Evolutionary conservation across 208 protist species (phyloP).

Genomic region (Vickermania spadyakhi): DNA sequence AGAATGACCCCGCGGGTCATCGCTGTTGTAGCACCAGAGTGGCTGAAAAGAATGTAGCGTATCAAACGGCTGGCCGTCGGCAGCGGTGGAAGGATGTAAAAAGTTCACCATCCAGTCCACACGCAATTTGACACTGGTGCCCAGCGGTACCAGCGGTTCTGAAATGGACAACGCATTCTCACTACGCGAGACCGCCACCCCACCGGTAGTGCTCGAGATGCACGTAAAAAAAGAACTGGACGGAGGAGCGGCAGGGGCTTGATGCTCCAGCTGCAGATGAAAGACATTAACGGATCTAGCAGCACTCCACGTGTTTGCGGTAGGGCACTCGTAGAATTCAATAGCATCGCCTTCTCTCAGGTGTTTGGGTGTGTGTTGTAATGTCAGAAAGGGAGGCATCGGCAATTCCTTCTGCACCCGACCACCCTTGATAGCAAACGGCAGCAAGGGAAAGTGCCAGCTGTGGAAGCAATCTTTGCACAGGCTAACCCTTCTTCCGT

Average conservation of each 20-base stretch:
- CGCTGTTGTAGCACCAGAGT: slow-evolving; percentile 48
- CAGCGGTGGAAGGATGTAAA: slow-evolving; percentile 22
- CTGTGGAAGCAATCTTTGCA: slow-evolving; percentile 72
- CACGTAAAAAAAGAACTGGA: background rate
- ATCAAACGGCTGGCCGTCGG: slow-evolving; percentile 67
- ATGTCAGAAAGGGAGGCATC: slow-evolving; percentile 61
- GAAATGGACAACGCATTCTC: slow-evolving; percentile 56
- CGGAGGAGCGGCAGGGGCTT: background rate
- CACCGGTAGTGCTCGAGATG: slow-evolving; percentile 4
- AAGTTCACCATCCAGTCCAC: background rate
- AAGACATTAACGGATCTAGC: slow-evolving; percentile 34
- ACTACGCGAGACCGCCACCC: slow-evolving; percentile 29
- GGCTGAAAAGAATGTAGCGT: slow-evolving; percentile 60
- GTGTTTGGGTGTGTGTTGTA: slow-evolving; percentile 30
- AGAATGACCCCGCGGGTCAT: slow-evolving; percentile 7
- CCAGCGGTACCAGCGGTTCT: slow-evolving; percentile 20
- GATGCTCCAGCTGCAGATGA: background rate
- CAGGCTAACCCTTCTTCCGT: too few relatives aligned
- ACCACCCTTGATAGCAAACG: slow-evolving; percentile 38
- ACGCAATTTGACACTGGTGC: background rate
- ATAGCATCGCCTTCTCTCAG: slow-evolving; percentile 45
- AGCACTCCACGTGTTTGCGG: slow-evolving; percentile 25
- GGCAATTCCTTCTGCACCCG: slow-evolving; percentile 7
- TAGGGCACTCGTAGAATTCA: slow-evolving; percentile 69
- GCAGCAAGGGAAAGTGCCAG: slow-evolving; percentile 65